phyloP scores from a whole-genome alignment of 345 rosid species.

The Carallia brachiata region DNA sequence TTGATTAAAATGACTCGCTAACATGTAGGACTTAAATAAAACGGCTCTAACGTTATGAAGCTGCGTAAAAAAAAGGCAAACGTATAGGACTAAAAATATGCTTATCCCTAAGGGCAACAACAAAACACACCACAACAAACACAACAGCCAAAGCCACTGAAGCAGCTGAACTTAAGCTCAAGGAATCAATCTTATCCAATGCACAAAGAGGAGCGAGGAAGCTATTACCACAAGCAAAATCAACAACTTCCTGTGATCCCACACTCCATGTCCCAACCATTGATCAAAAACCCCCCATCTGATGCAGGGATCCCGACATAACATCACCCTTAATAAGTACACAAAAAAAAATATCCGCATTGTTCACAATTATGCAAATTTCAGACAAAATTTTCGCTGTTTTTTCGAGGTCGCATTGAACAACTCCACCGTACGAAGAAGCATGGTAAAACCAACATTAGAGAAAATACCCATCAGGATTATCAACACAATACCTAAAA shows the following conservation, averaged over 20 bases:
- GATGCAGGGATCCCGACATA: slow-evolving; percentile 81
- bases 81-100: no score
- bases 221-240: slow-evolving; percentile 61
- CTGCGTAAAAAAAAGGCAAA: no score
- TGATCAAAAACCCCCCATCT: slow-evolving; percentile 84
- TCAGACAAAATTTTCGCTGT: slow-evolving; percentile 76
- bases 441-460: slow-evolving; percentile 76
- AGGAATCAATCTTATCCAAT: slow-evolving; percentile 81
- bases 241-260: slow-evolving; percentile 90
- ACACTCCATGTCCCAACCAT: slow-evolving; percentile 83
- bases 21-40: no score
- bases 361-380: slow-evolving; percentile 86
- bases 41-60: no score
- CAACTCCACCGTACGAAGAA: slow-evolving; percentile 81
- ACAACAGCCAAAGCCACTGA: slow-evolving; percentile 90
- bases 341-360: slow-evolving; percentile 87
- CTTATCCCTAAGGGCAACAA: slow-evolving; percentile 36
- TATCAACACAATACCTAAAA: slow-evolving; percentile 61
- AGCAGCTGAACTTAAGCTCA: slow-evolving; percentile 85
- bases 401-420: slow-evolving; percentile 72
- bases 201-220: slow-evolving; percentile 87
- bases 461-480: slow-evolving; percentile 76
- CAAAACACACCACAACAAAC: slow-evolving; percentile 74
- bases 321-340: slow-evolving; percentile 93
- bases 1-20: no score